Conservation (phyloP, 257 asterid genomes). For the Solanum pinnatisectum region DNA sequence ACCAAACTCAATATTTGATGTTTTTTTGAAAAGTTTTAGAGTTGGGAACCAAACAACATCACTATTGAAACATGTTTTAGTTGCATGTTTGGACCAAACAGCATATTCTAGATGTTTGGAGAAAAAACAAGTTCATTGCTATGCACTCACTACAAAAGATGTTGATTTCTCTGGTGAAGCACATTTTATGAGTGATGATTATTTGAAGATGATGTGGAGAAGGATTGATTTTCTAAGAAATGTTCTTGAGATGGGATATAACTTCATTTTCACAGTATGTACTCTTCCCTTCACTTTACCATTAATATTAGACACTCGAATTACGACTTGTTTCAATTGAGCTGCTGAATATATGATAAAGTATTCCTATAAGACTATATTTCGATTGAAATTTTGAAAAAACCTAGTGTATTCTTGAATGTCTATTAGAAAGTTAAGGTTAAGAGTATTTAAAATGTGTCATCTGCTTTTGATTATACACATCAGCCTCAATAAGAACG, state of each 20-base stretch:
- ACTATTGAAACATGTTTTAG: conserved; percentile 38
- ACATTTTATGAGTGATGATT: conserved; percentile 32
- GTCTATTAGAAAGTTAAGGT: no score
- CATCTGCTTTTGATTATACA: no score
- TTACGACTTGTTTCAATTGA: no score
- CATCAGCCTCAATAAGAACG: not conserved
- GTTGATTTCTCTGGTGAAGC: conserved; percentile 53
- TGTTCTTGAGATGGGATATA: conserved; percentile 39
- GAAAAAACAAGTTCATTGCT: conserved; percentile 25
- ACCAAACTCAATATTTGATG: conserved; percentile 46
- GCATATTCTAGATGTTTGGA: conserved; percentile 43
- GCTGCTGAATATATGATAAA: no score
- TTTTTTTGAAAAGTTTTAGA: conserved; percentile 47
- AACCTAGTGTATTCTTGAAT: no score
- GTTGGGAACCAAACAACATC: conserved; percentile 42
- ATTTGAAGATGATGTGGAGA: conserved; percentile 59
- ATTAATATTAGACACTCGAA: no score
- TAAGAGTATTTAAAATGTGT: not conserved
- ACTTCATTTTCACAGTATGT: conserved; percentile 50
- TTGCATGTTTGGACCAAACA: conserved; percentile 36
- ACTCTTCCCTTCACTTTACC: not conserved
- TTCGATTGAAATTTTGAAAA: no score
- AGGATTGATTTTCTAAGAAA: conserved; percentile 36
- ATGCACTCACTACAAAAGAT: conserved; percentile 32
- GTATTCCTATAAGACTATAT: no score